phyloP scores from a whole-genome alignment of 2,329 filamentous ascomycete species.

The Verticillium dahliae region DNA sequence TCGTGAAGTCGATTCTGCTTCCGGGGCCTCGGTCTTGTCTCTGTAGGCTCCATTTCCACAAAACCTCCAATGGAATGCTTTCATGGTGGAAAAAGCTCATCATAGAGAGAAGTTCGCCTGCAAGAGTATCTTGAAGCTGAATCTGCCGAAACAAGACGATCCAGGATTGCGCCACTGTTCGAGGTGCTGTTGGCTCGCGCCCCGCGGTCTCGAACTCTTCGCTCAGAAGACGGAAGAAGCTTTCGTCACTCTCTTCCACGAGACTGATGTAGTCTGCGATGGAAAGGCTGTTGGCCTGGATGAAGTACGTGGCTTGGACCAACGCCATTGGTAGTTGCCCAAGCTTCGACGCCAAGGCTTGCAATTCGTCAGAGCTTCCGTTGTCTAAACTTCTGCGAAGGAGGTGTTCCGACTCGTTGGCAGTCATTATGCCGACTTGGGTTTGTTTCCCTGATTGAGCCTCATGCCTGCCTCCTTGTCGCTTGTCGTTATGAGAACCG shows the following conservation, averaged over 20 bases:
- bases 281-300: slow-evolving; percentile 19
- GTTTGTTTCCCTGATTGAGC: slow-evolving; percentile 13
- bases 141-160: slow-evolving; percentile 27
- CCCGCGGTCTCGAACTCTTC: slow-evolving; percentile 22
- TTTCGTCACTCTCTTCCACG: slow-evolving; percentile 14
- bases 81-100: slow-evolving; percentile 18
- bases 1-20: slow-evolving; percentile 3
- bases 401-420: slow-evolving; percentile 15
- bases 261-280: slow-evolving; percentile 21
- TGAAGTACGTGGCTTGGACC: slow-evolving; percentile 26
- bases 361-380: neutral
- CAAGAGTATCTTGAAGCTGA: slow-evolving; percentile 13
- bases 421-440: slow-evolving; percentile 19
- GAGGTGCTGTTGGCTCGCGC: slow-evolving; percentile 16
- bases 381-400: slow-evolving; percentile 12
- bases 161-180: slow-evolving; percentile 20
- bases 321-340: slow-evolving; percentile 26
- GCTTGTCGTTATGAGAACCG: slow-evolving; percentile 24
- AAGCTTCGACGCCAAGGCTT: slow-evolving; percentile 16
- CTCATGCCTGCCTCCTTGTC: slow-evolving; percentile 21
- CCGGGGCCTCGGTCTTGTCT: neutral
- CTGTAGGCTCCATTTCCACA: slow-evolving; percentile 9
- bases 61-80: slow-evolving; percentile 18
- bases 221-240: slow-evolving; percentile 16
- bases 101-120: slow-evolving; percentile 22